Percentiles rank a stretch among this genome's conserved stretches.
These are phyloP conservation scores for Plasmodium knowlesi DNA, from an alignment of 169 alveolate genomes.

Conservation along the genomic window DNA sequence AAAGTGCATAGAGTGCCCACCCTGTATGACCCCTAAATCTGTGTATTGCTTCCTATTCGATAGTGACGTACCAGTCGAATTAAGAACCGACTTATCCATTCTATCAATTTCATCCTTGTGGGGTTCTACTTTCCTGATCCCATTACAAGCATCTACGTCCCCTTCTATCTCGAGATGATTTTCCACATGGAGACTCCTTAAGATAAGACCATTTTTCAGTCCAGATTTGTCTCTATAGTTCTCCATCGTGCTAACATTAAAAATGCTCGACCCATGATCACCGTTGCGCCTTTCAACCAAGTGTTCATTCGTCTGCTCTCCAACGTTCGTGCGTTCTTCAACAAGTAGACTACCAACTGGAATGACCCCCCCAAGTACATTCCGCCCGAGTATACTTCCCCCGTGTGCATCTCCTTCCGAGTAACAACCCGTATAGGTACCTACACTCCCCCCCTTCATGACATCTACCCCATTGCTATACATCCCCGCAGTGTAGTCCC, in stretches of 20 bases:
- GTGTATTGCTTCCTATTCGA: neutral
- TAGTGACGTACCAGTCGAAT: neutral
- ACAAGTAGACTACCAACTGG: neutral
- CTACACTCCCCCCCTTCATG: neutral
- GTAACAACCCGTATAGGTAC: neutral
- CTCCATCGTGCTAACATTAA: neutral
- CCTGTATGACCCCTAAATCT: neutral
- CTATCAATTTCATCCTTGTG: neutral
- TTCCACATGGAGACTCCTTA: neutral
- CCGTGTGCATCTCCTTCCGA: neutral
- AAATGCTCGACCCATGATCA: neutral
- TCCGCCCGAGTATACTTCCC: neutral
- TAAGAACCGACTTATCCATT: neutral
- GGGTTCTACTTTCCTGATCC: neutral
- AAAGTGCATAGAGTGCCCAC: neutral
- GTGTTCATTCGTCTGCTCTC: neutral
- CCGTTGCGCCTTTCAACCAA: neutral
- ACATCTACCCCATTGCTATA: neutral
- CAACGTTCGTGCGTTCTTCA: neutral
- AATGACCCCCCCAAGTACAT: too few relatives aligned
- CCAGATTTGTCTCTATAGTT: neutral
- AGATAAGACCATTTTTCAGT: neutral
- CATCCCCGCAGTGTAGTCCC: neutral
- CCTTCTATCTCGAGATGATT: neutral
- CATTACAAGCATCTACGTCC: neutral